Evolutionary conservation across 495 filamentous ascomycete genomes (phyloP), one percentile per base, ranked within the genome.

Genomic region (Penicillium paxilli): DNA sequence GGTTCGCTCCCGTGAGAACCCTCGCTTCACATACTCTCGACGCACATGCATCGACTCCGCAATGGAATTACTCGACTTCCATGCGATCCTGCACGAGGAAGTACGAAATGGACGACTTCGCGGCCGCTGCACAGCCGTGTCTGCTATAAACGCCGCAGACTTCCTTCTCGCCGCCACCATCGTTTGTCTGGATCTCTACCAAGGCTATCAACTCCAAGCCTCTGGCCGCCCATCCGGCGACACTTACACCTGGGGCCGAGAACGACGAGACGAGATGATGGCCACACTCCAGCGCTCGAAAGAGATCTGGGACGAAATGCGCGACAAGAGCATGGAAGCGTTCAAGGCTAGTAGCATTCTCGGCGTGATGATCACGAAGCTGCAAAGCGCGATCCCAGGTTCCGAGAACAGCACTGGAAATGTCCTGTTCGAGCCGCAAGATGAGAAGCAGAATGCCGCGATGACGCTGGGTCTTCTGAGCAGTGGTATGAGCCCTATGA

Each of bases 141-240:
- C 83, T 14, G 86, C 88, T 1, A 81, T 96, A 5, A 90, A 87
- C 21, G 88, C 86, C 33, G 79, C 82, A 45, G 95, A 99, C 59
- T 96, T 94, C 68, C 73, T 97, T 7, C 85, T 96, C 20, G 91
- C 91, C 9, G 91, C 88, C 8, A 96, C 96, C 80, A 85, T 96
- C 42, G 79, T 96, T 19, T 84, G 84, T 57, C 78, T 96, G n/a
- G 92, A 98, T 59, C 80, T 98, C n/a, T 69, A 76, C 44, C 71
- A 77, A 25, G 64, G 65, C 11, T 51, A 67, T 35, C 68, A 67
- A 47, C 45, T 72, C 16, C 72, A 74, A 37, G 60, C 64, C n/a
- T 60, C 65, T 8, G 69, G 69, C 25, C 66, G 70, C 51, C 56
- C 69, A 49, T 73, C 80, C n/a, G 71, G 70, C 16, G 81, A 86